Base-by-base conservation (phyloP, 257 asterid species). In the Nicotiana otophora region DNA sequence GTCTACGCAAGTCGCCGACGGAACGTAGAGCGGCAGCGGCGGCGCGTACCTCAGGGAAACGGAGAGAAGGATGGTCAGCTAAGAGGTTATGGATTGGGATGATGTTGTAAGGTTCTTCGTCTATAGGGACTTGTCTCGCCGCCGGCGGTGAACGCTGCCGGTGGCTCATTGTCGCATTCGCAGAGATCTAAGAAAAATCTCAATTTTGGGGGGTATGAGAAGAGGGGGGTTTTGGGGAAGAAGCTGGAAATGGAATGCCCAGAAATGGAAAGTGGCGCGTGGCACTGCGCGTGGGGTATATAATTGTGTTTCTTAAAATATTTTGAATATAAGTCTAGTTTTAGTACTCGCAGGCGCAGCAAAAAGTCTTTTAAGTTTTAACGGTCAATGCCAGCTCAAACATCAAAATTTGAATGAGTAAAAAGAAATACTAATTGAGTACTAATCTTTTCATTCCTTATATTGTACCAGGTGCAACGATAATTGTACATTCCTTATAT, bases 61-160 rank as follows among this genome's bases (percentile, higher is more conserved):
- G 96, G 82, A 95, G 97, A 16, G 98, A 90, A 10, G 99, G 99
- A 81, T 95, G 99, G 95, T 95, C 99, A 9, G 97, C 97, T 30
- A 93, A 89, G 82, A 95, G 95, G 82, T 95, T 92, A 85, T 93
- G 97, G 69, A 93, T 88, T 0, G 99, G 99, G 54, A 95, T 91
- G 7, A 95, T 91, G 88, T 95, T 95, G 89, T 90, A 95, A 4
- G 81, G 83, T n/a, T 82, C 77, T 34, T 88, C 87, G 3, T 83
- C 76, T 17, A 83, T 74, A 63, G 51, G 69, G 20, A 82, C 84
- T 54, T 81, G 54, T 66, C 82, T 83, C 23, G 26, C 60, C 83
- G 82, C 86, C 63, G 87, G 87, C 39, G 81, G 76, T 39, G 89
- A 82, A 66, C 91, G 88, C 62, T 82, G 92, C 86, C 89, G 91